These are phyloP conservation scores for Mycena metata DNA, from an alignment of 768 basidiomycete species.

Conservation along the genomic window DNA sequence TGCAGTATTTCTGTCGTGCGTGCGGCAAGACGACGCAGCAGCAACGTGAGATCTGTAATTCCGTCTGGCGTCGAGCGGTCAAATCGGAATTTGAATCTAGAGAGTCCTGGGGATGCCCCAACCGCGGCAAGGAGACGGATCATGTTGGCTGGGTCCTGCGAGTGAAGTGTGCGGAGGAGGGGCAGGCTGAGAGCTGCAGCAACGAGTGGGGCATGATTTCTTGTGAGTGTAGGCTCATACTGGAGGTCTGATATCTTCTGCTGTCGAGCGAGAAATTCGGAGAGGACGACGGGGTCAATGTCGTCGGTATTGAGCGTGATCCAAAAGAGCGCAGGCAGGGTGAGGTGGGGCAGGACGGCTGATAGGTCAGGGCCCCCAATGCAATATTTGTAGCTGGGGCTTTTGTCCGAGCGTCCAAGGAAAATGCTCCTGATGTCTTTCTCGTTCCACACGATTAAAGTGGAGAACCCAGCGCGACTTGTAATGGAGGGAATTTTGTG, in stretches of 20 bases:
- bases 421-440: neutral
- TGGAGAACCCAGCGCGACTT: neutral
- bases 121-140: slow-evolving; percentile 4
- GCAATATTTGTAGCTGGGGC: neutral
- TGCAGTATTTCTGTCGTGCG: neutral
- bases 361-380: neutral
- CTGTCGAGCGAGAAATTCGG: neutral
- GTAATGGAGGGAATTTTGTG: neutral
- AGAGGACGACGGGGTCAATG: neutral
- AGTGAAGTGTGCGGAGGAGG: neutral
- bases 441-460: slow-evolving; percentile 1
- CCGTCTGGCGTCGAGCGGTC: neutral
- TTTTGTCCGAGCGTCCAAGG: neutral
- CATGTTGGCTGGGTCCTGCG: neutral
- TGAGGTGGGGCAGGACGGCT: slow-evolving; percentile 2
- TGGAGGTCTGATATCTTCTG: neutral
- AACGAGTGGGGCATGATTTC: neutral
- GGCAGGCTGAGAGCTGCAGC: neutral
- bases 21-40: neutral
- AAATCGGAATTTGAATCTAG: neutral
- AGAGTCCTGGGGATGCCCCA: neutral
- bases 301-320: neutral
- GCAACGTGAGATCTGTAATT: neutral
- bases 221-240: neutral
- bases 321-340: neutral